phyloP scores from a whole-genome alignment of 164 flowering plant species.

The Stephania japonica region DNA sequence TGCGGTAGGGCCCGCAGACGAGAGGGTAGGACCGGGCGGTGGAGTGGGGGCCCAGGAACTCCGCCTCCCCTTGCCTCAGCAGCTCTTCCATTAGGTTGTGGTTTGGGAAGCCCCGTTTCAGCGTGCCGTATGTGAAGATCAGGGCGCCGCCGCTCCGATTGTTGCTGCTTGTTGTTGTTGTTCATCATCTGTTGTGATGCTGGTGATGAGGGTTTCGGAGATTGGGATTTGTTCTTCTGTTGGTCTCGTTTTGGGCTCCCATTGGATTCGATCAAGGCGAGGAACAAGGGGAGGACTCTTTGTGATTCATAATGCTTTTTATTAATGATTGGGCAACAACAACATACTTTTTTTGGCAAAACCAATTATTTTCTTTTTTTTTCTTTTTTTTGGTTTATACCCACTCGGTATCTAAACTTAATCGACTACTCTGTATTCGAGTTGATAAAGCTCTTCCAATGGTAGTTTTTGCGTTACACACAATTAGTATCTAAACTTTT shows the following conservation, averaged over 20 bases:
- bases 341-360: no score
- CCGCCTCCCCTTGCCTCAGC: conserved; percentile 52
- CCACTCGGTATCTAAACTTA: no score
- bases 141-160: conserved; percentile 20
- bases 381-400: no score
- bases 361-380: no score
- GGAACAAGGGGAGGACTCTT: background rate
- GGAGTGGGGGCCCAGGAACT: conserved; percentile 36
- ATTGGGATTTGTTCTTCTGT: background rate
- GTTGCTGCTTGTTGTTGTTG: background rate
- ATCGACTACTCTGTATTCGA: no score
- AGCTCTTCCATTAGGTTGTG: conserved; percentile 59
- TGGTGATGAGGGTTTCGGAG: no score
- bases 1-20: conserved; percentile 80
- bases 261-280: background rate
- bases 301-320: no score
- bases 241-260: background rate
- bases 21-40: conserved; percentile 55
- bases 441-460: no score
- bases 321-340: no score
- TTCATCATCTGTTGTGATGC: background rate
- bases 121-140: conserved; percentile 86
- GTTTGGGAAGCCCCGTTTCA: conserved; percentile 74
- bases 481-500: no score
- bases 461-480: no score